Evolutionary conservation across 2,329 filamentous ascomycete genomes (phyloP), one percentile per base, ranked within the genome.

Genomic region (Apiospora malaysiana): DNA sequence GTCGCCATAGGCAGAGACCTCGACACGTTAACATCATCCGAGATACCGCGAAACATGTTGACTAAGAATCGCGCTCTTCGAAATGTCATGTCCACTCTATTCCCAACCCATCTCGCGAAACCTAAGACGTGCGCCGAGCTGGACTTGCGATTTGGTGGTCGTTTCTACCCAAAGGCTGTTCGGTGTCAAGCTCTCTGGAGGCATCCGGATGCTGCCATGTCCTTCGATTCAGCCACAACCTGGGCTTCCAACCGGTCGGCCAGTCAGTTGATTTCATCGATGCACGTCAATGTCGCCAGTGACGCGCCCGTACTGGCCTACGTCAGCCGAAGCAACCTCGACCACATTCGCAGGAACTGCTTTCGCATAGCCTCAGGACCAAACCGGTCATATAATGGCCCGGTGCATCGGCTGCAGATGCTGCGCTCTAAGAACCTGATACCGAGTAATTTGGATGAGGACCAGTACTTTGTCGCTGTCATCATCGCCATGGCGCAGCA

Each of bases 401-500:
- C 87, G 0, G 86, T 90, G 7, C 75, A 80, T 63, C 81, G 82
- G 6, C 78, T 90, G 12, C 85, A 88, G 70, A 76, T 79, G 45
- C 76, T 87, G 18, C 83, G 87, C 1, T 82, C 83, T 6, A 87
- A 84, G 75, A 79, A 80, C 66, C 79, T 89, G 4, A 71, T 85
- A 4, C 88, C 88, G 0, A 76, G 79, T 2, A 82, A 89, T 67
- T 72, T 77, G 1, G 83, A 89, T 67, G 84, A 87, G 66, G 88
- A 90, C 74, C 81, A 85, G 0, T 85, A 87, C 70, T 81, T 89
- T 46, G 80, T 87, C 6, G 87, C 83, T 25, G 82, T 85, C 59
- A 85, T 90, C 70, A 74, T 90, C 16, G 85, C 86, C 66, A 87
- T 90, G 85, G 88, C 88, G 9, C 88, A 90, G 74, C 81, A 83